These are phyloP conservation scores for Hortaea werneckii DNA, from an alignment of 2,329 filamentous ascomycete species.

Conservation along the genomic window DNA sequence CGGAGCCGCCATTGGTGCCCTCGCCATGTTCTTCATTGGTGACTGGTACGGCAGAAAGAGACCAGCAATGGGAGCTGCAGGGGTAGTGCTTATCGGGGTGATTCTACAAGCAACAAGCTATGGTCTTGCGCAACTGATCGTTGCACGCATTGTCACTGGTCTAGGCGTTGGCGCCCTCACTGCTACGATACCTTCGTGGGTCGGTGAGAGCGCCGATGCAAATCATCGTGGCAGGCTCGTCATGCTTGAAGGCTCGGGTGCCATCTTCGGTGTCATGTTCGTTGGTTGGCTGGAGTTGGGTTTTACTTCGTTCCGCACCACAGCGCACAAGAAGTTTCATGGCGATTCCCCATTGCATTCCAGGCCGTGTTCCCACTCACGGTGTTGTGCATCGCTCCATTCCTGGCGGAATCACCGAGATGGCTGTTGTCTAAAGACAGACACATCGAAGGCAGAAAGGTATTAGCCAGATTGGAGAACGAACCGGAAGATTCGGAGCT, in stretches of 20 bases:
- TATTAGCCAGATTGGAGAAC: constrained; percentile 19
- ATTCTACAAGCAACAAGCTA: constrained; percentile 37
- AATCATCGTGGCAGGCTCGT: constrained; percentile 40
- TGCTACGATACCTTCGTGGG: constrained; percentile 40
- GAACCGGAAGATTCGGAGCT: constrained; percentile 12
- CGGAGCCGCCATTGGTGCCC: constrained; percentile 36
- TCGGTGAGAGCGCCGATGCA: constrained; percentile 40
- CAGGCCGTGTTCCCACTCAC: constrained; percentile 34
- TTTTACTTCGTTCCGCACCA: constrained; percentile 3
- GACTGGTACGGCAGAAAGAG: constrained; percentile 41
- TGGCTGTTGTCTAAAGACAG: constrained; percentile 18
- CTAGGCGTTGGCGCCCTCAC: constrained; percentile 42
- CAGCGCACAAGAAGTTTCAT: constrained; percentile 7
- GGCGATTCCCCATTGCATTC: constrained; percentile 33
- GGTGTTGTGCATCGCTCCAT: constrained; percentile 23
- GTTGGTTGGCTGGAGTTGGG: constrained; percentile 29
- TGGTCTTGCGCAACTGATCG: constrained; percentile 30
- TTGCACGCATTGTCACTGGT: constrained; percentile 41
- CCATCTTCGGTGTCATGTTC: constrained; percentile 31
- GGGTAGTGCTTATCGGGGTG: constrained; percentile 39
- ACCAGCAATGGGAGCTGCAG: constrained; percentile 38
- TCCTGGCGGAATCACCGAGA: constrained; percentile 20
- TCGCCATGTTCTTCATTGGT: constrained; percentile 40
- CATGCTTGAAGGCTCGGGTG: constrained; percentile 32
- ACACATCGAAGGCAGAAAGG: constrained; percentile 12